These are phyloP conservation scores for Xylaria hypoxylon DNA, from an alignment of 2,329 filamentous ascomycete species.

Conservation along the genomic window DNA sequence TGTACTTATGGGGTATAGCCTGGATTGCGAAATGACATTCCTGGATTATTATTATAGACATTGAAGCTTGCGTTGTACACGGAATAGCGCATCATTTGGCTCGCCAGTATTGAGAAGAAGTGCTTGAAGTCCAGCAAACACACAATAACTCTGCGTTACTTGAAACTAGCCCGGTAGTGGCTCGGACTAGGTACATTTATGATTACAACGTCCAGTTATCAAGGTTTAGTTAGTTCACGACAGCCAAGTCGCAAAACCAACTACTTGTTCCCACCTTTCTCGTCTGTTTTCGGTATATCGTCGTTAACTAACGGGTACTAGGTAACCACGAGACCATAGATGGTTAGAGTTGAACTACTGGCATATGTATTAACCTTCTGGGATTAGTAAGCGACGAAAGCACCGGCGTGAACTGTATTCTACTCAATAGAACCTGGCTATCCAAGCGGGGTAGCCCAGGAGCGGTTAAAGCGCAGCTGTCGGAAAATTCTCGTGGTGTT, in stretches of 20 bases:
- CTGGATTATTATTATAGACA: constrained; percentile 20
- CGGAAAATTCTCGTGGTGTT: too few relatives aligned
- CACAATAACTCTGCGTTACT: neutral
- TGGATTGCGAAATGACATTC: constrained; percentile 34
- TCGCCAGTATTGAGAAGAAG: neutral
- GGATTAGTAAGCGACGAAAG: too few relatives aligned
- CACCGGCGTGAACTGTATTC: too few relatives aligned
- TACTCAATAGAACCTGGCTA: too few relatives aligned
- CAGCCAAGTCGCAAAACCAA: neutral
- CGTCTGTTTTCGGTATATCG: neutral
- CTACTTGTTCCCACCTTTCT: neutral
- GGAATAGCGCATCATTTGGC: neutral
- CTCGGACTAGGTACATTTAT: neutral
- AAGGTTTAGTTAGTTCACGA: neutral
- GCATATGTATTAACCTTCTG: too few relatives aligned
- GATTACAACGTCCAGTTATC: neutral
- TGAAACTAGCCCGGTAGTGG: neutral
- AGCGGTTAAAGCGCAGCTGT: too few relatives aligned
- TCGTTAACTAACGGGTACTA: neutral
- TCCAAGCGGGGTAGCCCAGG: too few relatives aligned
- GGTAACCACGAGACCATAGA: neutral
- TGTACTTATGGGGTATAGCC: constrained; percentile 28
- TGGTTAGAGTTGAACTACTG: neutral
- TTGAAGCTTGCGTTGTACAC: neutral
- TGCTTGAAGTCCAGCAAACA: neutral